Conservation (phyloP, 2,329 filamentous ascomycete species). For the Pseudofabraea citricarpa region DNA sequence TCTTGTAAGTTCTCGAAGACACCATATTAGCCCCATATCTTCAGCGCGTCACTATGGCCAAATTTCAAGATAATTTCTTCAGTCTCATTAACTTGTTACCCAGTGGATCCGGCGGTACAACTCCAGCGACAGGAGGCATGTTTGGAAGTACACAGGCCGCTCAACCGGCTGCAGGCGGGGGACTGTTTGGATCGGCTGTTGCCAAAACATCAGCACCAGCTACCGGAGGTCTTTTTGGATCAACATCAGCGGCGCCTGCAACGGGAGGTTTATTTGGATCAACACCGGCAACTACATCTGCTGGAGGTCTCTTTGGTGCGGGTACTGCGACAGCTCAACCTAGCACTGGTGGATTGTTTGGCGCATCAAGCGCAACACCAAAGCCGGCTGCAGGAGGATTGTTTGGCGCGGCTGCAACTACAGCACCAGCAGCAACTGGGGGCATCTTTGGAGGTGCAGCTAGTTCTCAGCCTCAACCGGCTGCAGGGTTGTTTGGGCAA, state of each 20-base stretch:
- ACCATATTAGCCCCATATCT: too few species aligned
- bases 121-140: conserved; percentile 25
- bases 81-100: conserved; percentile 8
- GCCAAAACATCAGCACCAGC: conserved; percentile 11
- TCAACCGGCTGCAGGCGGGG: conserved; percentile 16
- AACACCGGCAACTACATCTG: conserved; percentile 9
- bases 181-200: conserved; percentile 27
- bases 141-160: conserved; percentile 23
- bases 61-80: conserved; percentile 15
- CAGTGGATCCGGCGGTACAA: conserved; percentile 22
- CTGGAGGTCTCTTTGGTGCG: conserved; percentile 16
- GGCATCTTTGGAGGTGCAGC: conserved; percentile 19
- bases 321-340: conserved; percentile 7
- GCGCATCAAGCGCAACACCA: conserved; percentile 16
- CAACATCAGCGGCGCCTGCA: conserved; percentile 10
- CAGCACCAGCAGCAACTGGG: conserved; percentile 20
- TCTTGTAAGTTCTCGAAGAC: conserved; percentile 45
- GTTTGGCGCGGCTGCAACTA: conserved; percentile 24
- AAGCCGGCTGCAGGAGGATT: conserved; percentile 22
- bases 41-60: conserved; percentile 23
- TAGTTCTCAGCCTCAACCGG: conserved; percentile 12
- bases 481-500: conserved; percentile 25
- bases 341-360: conserved; percentile 21
- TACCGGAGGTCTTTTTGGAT: conserved; percentile 20
- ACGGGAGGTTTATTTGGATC: conserved; percentile 18